Percentiles rank a stretch among this genome's conserved stretches.
Conservation (phyloP, 768 basidiomycete species). For the Trametes cinnabarina region DNA sequence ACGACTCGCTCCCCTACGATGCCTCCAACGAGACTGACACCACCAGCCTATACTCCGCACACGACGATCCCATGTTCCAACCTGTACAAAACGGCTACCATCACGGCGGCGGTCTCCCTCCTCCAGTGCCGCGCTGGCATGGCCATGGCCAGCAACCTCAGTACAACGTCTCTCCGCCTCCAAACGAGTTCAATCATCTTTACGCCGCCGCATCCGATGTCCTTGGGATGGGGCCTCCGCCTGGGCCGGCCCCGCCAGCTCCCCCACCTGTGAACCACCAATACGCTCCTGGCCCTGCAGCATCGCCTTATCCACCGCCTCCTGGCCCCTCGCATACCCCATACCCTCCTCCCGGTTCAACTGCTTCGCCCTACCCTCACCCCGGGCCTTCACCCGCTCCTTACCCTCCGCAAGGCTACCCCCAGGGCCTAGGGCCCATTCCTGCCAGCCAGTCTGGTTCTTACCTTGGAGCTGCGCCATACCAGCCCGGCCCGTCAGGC, state of each 20-base stretch:
- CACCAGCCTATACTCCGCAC: conserved; percentile 34
- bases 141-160: conserved; percentile 15
- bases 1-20: conserved; percentile 22
- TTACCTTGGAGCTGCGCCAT: conserved; percentile 19
- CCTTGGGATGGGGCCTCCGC: conserved; percentile 72
- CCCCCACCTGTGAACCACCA: conserved; percentile 21
- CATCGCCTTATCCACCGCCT: conserved; percentile 9
- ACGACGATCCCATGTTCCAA: conserved; percentile 33
- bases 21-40: conserved; percentile 36
- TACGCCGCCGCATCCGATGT: conserved; percentile 80
- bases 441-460: conserved; percentile 18
- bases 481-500: conserved; percentile 19
- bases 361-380: conserved; percentile 4
- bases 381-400: conserved; percentile 6
- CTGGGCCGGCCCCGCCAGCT: conserved; percentile 29
- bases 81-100: conserved; percentile 13
- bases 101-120: conserved; percentile 3
- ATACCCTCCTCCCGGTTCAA: conserved; percentile 15
- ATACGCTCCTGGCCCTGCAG: conserved; percentile 10
- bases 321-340: conserved; percentile 13
- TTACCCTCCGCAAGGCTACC: conserved; percentile 16
- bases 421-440: conserved; percentile 1
- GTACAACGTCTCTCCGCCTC: conserved; percentile 14
- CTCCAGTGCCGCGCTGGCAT: conserved; percentile 14
- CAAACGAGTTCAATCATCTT: conserved; percentile 50